Evolutionary conservation across 139 green algal genomes (phyloP).

Genomic region (Ulvella scutata): DNA sequence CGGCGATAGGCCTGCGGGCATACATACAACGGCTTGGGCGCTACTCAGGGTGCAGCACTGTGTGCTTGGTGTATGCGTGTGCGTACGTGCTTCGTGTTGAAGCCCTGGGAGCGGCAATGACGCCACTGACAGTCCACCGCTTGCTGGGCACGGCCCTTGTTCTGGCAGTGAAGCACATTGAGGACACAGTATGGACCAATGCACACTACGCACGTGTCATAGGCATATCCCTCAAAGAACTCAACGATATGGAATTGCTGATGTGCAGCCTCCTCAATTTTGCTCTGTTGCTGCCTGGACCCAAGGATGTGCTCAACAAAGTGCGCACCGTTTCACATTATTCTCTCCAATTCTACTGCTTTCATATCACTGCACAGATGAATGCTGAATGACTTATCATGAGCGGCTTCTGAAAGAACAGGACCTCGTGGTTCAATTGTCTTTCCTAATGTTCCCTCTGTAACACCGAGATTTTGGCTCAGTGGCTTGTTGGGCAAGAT

Average conservation of each 20-base stretch:
- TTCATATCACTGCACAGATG: no score
- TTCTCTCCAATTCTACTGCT: no score
- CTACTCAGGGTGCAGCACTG: neutral
- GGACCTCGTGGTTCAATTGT: no score
- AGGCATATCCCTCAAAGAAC: neutral
- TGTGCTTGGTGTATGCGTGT: neutral
- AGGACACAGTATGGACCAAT: neutral
- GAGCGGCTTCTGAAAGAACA: no score
- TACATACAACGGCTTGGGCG: neutral
- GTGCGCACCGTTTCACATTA: no score
- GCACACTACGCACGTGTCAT: neutral
- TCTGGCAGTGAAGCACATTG: neutral
- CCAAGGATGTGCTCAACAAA: no score
- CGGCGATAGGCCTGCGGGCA: neutral
- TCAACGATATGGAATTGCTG: neutral
- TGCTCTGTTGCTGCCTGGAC: no score
- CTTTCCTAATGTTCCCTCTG: no score
- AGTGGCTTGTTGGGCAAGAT: no score
- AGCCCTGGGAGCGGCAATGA: neutral
- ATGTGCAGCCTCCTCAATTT: neutral
- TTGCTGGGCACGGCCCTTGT: neutral
- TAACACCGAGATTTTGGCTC: no score
- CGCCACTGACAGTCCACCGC: neutral
- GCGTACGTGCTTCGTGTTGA: neutral
- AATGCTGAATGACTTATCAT: no score